A percentile compares a stretch with the other conserved stretches of the same genome.
Evolutionary conservation across 768 basidiomycete genomes (phyloP).

Genomic region (Gloeopeniophorella convolvens): DNA sequence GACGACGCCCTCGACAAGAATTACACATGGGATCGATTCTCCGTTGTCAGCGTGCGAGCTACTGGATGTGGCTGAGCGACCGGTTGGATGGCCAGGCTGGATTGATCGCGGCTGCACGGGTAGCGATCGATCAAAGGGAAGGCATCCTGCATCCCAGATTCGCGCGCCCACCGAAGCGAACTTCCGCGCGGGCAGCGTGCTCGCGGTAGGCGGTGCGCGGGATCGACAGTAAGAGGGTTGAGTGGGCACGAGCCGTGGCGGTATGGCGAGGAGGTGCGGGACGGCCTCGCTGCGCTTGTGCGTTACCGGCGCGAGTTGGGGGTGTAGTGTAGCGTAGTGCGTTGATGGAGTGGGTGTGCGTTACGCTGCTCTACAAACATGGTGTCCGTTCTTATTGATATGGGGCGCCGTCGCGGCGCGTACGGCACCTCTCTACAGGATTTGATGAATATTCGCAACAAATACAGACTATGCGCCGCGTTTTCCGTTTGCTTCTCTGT

Average conservation of each 20-base stretch:
- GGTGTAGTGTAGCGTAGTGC: too few species aligned
- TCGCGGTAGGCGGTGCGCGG: slow-evolving; percentile 50
- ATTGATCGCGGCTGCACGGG: too few species aligned
- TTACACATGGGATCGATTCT: too few species aligned
- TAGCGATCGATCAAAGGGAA: too few species aligned
- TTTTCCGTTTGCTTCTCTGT: neutral
- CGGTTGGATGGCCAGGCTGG: too few species aligned
- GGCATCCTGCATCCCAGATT: too few species aligned
- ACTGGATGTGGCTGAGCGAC: too few species aligned
- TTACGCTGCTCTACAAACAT: too few species aligned
- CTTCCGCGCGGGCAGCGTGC: slow-evolving; percentile 58
- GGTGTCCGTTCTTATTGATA: neutral
- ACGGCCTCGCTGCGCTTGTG: slow-evolving; percentile 71
- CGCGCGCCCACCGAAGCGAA: slow-evolving; percentile 70
- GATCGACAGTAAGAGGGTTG: slow-evolving; percentile 61
- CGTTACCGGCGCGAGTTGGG: slow-evolving; percentile 58
- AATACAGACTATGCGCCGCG: too few species aligned
- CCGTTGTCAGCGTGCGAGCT: too few species aligned
- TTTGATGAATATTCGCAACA: neutral
- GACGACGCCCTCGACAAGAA: too few species aligned
- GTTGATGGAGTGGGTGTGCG: too few species aligned
- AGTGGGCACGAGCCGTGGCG: slow-evolving; percentile 57
- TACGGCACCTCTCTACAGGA: neutral
- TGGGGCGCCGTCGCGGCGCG: neutral
- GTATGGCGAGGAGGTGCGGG: slow-evolving; percentile 69